These are phyloP conservation scores for Climacium dendroides DNA, from an alignment of 225 moss, liverwort and hornwort genomes.

Conservation along the genomic window DNA sequence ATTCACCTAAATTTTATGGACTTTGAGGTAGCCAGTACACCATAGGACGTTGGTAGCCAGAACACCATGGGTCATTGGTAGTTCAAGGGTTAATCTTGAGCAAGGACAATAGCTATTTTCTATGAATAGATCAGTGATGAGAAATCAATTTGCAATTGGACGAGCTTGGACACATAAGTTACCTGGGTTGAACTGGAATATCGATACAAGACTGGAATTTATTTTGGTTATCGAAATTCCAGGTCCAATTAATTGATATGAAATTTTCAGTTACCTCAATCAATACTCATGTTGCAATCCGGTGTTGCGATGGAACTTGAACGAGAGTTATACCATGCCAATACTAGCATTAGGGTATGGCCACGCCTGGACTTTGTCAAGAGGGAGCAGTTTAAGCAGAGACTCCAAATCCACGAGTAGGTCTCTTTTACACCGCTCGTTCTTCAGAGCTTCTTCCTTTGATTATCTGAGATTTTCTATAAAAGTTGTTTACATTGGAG, in stretches of 20 bases:
- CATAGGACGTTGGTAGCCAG: neutral
- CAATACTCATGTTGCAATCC: neutral
- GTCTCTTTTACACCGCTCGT: neutral
- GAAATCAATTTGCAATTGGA: neutral
- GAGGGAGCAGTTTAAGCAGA: neutral
- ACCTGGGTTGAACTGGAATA: neutral
- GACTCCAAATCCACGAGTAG: neutral
- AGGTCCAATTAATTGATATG: neutral
- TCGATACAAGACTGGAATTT: neutral
- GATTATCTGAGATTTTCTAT: neutral
- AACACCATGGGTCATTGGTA: neutral
- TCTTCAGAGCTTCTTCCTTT: neutral
- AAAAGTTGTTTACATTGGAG: neutral
- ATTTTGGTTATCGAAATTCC: neutral
- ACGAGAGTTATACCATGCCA: neutral
- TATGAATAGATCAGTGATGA: neutral
- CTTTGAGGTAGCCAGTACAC: neutral
- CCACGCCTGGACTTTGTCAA: neutral
- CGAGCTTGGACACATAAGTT: neutral
- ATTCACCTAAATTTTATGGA: neutral
- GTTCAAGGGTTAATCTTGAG: neutral
- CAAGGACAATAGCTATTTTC: neutral
- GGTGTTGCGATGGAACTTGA: neutral
- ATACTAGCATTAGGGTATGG: neutral
- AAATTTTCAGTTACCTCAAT: neutral